These are phyloP conservation scores for Dendrocalamus latiflorus DNA, from an alignment of 202 grass and related monocot species.

Conservation along the genomic window DNA sequence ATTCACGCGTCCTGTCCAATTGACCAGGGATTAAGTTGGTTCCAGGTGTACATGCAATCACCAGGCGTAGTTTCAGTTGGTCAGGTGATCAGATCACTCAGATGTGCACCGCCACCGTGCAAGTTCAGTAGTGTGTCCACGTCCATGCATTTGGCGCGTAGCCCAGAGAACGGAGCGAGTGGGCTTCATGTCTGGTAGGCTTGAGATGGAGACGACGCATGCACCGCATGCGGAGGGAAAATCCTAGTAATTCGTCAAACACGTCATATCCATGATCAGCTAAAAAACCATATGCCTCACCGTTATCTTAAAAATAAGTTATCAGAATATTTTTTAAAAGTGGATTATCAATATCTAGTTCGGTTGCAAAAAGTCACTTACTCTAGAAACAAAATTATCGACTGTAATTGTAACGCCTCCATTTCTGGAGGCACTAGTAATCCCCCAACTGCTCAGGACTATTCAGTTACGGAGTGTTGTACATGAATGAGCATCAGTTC, in stretches of 20 bases:
- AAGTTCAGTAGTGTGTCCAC: neutral
- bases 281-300: neutral
- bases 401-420: too few species aligned
- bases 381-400: too few species aligned
- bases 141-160: constrained; percentile 5
- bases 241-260: neutral
- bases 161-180: neutral
- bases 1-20: too few species aligned
- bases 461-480: too few species aligned
- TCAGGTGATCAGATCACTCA: neutral
- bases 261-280: neutral
- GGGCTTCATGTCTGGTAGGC: neutral
- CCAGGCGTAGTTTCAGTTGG: neutral
- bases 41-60: neutral
- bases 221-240: neutral
- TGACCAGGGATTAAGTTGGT: neutral
- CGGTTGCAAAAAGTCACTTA: too few species aligned
- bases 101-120: neutral
- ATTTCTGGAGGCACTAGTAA: too few species aligned
- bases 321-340: too few species aligned
- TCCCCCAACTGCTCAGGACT: too few species aligned
- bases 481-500: too few species aligned
- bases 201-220: neutral
- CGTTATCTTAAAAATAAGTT: too few species aligned
- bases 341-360: too few species aligned